These are phyloP conservation scores for Cornus florida DNA, from an alignment of 148 eudicot genomes.

Conservation along the genomic window DNA sequence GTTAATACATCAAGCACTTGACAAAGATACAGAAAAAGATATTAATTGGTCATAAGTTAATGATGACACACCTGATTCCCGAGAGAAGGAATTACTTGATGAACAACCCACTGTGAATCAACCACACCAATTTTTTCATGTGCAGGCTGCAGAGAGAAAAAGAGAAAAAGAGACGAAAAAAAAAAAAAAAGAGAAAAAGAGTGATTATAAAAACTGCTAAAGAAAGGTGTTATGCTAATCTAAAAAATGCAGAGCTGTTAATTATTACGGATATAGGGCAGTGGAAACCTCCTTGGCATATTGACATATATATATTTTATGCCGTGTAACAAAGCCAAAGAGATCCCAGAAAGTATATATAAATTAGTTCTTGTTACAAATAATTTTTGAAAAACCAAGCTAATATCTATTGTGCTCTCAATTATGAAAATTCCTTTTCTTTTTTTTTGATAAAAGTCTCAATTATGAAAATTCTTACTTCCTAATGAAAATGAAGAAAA, in stretches of 20 bases:
- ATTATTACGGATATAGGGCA: no score
- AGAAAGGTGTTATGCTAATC: conserved; percentile 3
- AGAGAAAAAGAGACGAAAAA: neutral
- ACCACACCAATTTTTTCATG: conserved; percentile 92
- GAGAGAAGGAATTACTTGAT: conserved; percentile 77
- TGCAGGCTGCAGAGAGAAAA: conserved; percentile 57
- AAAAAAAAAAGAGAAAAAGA: neutral
- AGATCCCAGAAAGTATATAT: neutral
- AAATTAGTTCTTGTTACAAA: neutral
- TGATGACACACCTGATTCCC: conserved; percentile 54
- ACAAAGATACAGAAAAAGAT: neutral
- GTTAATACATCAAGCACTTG: neutral
- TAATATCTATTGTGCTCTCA: no score
- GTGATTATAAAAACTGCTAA: neutral
- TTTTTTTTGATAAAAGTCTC: no score
- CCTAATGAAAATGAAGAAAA: no score
- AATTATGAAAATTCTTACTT: no score
- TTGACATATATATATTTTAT: neutral
- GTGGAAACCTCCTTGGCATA: neutral
- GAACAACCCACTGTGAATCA: conserved; percentile 82
- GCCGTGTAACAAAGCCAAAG: neutral
- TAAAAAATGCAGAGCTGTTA: neutral
- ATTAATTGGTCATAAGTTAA: neutral
- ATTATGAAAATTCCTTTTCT: no score
- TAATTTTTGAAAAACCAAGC: no score